Evolutionary conservation across 371 early-diverging fungal genomes (phyloP), one percentile per base, ranked within the genome.

Genomic region (Mortierella sp.): DNA sequence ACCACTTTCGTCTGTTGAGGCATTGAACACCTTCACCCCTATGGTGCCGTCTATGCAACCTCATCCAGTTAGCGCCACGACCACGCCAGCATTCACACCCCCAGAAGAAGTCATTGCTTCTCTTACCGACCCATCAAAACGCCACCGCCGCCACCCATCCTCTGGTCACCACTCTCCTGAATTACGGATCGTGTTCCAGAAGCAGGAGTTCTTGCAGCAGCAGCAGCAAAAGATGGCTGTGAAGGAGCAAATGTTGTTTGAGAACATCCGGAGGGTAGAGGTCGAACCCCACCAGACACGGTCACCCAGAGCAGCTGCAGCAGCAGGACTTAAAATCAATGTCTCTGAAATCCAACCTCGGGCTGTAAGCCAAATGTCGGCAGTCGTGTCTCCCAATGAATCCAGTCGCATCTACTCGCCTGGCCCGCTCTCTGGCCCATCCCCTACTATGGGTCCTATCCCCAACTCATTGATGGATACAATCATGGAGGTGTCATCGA

Each of bases 111-210:
- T 42, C 13, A 60, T 72, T n/a, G 60, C 74, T 10, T 65, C 76
- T 7, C 70, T 78, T 3, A 11, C 79, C 24, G 79, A 79, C 21
- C 76, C 83, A 38, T 72, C 76, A 26, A 83, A 83, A 38, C 72
- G 84, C 14, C 84, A 84, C 55, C 77, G 84, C 28, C 80, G 84
- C 6, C 80, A 84, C 28, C 84, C 84, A 11, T 84, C 84, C 5
- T 84, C 84, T 47, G 84, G 84, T 11, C 80, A 80, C 45, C 84
- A 84, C 45, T 84, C 84, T 13, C 84, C 84, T 4, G 84, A 84
- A 16, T 75, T 77, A 11, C 70, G 80, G 50, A 84, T 80, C 10
- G 14, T 65, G 24, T 52, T 75, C 21, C 84, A 84, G 57, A 84
- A 72, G 42, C 80, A 84, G 58, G 78, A 80, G 1, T 76, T 77